These are phyloP conservation scores for Halophytophthora batemanensis DNA, from an alignment of 352 stramenopile species.

Conservation along the genomic window DNA sequence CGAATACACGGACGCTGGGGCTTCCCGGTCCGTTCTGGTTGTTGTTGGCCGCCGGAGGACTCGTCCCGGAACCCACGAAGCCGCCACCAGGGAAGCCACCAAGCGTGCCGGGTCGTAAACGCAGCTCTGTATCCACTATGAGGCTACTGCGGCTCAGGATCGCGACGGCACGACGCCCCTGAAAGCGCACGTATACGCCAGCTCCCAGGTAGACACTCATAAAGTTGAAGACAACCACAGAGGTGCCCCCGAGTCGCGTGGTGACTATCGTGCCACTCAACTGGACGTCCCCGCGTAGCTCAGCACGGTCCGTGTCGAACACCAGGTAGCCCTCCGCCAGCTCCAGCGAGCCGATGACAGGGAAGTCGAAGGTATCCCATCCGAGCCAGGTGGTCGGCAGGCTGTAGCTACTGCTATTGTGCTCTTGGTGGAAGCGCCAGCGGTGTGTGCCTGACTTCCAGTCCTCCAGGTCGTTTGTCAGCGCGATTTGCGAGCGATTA, in stretches of 20 bases:
- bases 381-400: slow-evolving; percentile 27
- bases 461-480: slow-evolving; percentile 96
- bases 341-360: slow-evolving; percentile 72
- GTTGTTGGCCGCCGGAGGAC: slow-evolving; percentile 43
- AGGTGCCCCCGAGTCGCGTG: slow-evolving; percentile 66
- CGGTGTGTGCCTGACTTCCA: slow-evolving; percentile 89
- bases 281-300: slow-evolving; percentile 54
- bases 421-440: slow-evolving; percentile 43
- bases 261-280: slow-evolving; percentile 55
- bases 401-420: slow-evolving; percentile 11
- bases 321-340: slow-evolving; percentile 71
- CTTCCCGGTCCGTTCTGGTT: slow-evolving; percentile 95
- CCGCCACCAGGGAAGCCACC: slow-evolving; percentile 92
- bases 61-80: slow-evolving; percentile 57
- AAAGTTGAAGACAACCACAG: slow-evolving; percentile 95
- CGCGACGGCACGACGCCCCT: slow-evolving; percentile 82
- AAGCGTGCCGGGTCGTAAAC: slow-evolving; percentile 81
- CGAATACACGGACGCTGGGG: slow-evolving; percentile 85
- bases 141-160: slow-evolving; percentile 91
- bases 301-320: slow-evolving; percentile 66
- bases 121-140: slow-evolving; percentile 88
- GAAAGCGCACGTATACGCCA: slow-evolving; percentile 82
- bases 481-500: slow-evolving; percentile 51
- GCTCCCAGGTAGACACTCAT: slow-evolving; percentile 90
- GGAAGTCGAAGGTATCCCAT: slow-evolving; percentile 61